A percentile compares a stretch with the other conserved stretches of the same genome.
Conservation (phyloP, 352 stramenopile genomes). For the Phytopythium delawarense region DNA sequence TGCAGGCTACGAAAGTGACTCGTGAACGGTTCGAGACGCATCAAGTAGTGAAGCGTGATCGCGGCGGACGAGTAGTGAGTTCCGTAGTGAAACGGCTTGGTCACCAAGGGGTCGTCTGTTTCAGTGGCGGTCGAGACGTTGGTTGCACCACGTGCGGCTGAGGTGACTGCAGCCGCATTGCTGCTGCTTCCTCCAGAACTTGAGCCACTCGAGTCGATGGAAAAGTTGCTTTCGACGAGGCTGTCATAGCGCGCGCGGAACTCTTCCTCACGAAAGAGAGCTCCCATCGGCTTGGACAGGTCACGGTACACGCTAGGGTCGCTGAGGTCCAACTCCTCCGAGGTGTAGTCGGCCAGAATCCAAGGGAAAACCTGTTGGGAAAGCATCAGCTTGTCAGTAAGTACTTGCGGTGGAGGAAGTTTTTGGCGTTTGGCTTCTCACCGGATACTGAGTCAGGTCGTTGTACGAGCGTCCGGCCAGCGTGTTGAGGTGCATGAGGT, state of each 20-base stretch:
- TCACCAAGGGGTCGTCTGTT: conserved; percentile 35
- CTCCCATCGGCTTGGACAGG: conserved; percentile 96
- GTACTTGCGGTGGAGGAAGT: not conserved
- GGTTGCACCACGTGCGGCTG: not conserved
- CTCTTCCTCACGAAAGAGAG: conserved; percentile 89
- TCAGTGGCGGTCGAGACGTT: not conserved
- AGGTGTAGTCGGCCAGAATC: conserved; percentile 96
- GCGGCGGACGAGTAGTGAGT: conserved; percentile 91
- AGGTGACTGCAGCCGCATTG: not conserved
- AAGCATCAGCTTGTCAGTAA: not conserved
- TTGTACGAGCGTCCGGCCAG: conserved; percentile 96
- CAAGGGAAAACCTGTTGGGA: conserved; percentile 91
- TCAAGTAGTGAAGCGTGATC: conserved; percentile 97
- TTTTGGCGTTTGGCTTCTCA: conserved; percentile 10
- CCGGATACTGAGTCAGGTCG: conserved; percentile 97
- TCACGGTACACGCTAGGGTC: conserved; percentile 92
- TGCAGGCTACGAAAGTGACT: conserved; percentile 93
- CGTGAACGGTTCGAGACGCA: conserved; percentile 96
- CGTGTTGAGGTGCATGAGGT: conserved; percentile 96
- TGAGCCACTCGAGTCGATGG: not conserved
- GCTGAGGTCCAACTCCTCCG: conserved; percentile 90
- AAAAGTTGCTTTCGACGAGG: conserved; percentile 34
- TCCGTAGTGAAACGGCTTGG: conserved; percentile 93
- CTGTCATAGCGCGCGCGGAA: conserved; percentile 69
- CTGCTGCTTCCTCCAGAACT: not conserved